Evolutionary conservation across 2,329 filamentous ascomycete genomes (phyloP).

Genomic region (Xylaria polymorpha): DNA sequence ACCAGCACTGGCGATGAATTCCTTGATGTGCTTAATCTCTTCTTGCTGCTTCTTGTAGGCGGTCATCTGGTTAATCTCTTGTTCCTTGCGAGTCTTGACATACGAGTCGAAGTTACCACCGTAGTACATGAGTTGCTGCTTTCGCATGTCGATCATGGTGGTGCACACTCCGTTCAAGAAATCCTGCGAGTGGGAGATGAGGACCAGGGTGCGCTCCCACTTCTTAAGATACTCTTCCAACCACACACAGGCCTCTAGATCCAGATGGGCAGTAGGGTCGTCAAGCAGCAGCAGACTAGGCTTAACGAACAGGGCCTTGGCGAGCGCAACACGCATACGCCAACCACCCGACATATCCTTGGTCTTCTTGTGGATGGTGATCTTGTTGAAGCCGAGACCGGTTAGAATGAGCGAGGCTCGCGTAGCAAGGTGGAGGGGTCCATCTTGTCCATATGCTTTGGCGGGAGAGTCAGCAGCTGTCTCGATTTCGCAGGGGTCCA

Average conservation of each 20-base stretch:
- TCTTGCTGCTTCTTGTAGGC: slow-evolving; percentile 99
- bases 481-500: neutral
- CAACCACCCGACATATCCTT: slow-evolving; percentile 99
- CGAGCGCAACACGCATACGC: slow-evolving; percentile 99
- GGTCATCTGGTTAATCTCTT: slow-evolving; percentile 99
- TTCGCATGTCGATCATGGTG: slow-evolving; percentile 98
- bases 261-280: slow-evolving; percentile 98
- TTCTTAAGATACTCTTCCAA: slow-evolving; percentile 99
- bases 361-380: slow-evolving; percentile 98
- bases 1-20: slow-evolving; percentile 99
- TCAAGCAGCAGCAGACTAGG: slow-evolving; percentile 95
- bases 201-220: slow-evolving; percentile 96
- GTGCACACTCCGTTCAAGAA: slow-evolving; percentile 99
- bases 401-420: slow-evolving; percentile 96
- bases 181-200: slow-evolving; percentile 98
- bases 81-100: slow-evolving; percentile 91
- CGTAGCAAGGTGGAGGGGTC: slow-evolving; percentile 97
- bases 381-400: slow-evolving; percentile 99
- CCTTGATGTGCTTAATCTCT: slow-evolving; percentile 99
- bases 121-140: slow-evolving; percentile 91
- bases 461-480: slow-evolving; percentile 22
- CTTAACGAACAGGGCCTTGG: slow-evolving; percentile 98
- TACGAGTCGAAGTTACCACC: slow-evolving; percentile 99
- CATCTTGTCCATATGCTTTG: slow-evolving; percentile 96
- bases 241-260: slow-evolving; percentile 99